A percentile compares a stretch with the other conserved stretches of the same genome.
Conservation (phyloP, 2,329 filamentous ascomycete genomes). For the Zasmidium citrigriseum region DNA sequence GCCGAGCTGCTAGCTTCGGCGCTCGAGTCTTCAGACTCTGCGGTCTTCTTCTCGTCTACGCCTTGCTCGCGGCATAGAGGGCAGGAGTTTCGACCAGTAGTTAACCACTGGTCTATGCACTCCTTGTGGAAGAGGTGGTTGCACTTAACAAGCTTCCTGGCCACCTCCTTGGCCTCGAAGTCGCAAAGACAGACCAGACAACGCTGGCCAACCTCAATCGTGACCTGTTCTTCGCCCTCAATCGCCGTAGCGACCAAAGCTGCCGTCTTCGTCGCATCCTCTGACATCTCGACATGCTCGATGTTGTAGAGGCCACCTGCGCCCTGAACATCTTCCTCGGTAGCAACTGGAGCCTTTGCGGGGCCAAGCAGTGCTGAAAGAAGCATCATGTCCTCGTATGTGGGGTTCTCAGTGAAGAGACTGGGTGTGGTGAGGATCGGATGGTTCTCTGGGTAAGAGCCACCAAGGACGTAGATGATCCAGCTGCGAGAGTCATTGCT, state of each 20-base stretch:
- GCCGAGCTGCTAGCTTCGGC: neutral
- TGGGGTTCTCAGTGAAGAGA: constrained; percentile 69
- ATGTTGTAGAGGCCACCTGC: constrained; percentile 64
- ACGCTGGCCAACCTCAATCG: constrained; percentile 48
- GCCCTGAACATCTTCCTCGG: constrained; percentile 62
- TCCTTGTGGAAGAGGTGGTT: constrained; percentile 67
- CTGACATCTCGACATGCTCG: constrained; percentile 26
- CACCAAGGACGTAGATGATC: constrained; percentile 72
- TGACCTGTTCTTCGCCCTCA: constrained; percentile 31
- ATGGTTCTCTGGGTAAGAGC: constrained; percentile 69
- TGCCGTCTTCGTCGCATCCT: constrained; percentile 28
- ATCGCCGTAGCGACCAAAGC: constrained; percentile 36
- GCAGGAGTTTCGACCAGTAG: constrained; percentile 66
- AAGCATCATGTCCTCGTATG: constrained; percentile 72
- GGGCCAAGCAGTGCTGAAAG: constrained; percentile 67
- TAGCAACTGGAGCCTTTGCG: constrained; percentile 68
- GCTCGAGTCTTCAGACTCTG: neutral
- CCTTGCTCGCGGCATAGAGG: constrained; percentile 62
- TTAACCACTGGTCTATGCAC: constrained; percentile 73
- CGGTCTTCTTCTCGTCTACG: constrained; percentile 51
- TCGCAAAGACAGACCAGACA: constrained; percentile 69
- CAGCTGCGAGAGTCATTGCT: constrained; percentile 61
- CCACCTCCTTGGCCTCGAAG: constrained; percentile 63
- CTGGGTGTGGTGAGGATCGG: constrained; percentile 70
- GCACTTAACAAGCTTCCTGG: constrained; percentile 63